Evolutionary conservation across 345 rosid genomes (phyloP).

Genomic region (Dimocarpus longan): DNA sequence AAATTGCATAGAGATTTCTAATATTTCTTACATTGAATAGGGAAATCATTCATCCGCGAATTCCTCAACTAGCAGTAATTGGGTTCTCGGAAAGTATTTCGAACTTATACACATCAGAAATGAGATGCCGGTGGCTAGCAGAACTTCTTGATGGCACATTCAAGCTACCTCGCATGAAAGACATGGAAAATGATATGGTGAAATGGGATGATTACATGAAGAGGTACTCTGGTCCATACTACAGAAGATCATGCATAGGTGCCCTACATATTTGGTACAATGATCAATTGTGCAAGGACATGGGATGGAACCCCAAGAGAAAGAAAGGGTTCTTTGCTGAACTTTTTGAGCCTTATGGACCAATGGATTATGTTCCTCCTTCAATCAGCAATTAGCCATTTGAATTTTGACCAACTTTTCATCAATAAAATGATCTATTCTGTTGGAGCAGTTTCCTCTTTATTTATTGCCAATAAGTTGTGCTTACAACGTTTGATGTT

Average conservation of each 20-base stretch:
- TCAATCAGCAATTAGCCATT: neutral
- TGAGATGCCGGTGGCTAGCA: conserved; percentile 38
- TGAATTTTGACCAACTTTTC: too few species aligned
- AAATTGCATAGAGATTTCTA: too few species aligned
- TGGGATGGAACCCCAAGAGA: conserved; percentile 45
- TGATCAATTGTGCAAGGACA: conserved; percentile 46
- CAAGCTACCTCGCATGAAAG: conserved; percentile 32
- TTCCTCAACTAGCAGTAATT: conserved; percentile 46
- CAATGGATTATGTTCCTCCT: conserved; percentile 31
- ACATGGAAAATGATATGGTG: conserved; percentile 40
- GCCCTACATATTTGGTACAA: conserved; percentile 46
- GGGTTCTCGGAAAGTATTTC: conserved; percentile 42
- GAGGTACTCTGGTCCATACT: conserved; percentile 29
- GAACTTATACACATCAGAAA: conserved; percentile 46
- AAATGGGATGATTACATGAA: conserved; percentile 38
- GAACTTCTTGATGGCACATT: conserved; percentile 42
- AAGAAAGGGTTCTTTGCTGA: conserved; percentile 38
- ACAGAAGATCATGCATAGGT: conserved; percentile 36
- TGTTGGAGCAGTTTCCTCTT: too few species aligned
- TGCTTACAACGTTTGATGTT: neutral
- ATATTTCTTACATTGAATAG: neutral
- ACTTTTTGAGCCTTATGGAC: conserved; percentile 45
- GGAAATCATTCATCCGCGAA: conserved; percentile 40
- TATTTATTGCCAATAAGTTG: too few species aligned
- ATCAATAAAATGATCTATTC: too few species aligned